Conservation (phyloP, 2,329 filamentous ascomycete species). For the Cercospora beticola region DNA sequence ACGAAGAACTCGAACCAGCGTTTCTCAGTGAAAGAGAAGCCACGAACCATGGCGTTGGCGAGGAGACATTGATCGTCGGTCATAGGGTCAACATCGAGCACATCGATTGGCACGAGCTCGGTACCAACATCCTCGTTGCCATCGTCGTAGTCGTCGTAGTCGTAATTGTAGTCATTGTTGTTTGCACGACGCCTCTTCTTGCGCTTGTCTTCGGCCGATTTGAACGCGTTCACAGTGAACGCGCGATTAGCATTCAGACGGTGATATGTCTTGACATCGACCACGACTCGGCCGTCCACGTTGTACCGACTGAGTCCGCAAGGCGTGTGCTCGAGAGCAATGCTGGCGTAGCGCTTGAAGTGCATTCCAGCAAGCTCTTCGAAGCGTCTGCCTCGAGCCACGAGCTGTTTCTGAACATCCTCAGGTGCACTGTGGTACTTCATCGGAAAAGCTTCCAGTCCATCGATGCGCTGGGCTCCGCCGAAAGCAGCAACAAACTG, state of each 20-base stretch:
- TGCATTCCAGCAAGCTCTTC: slow-evolving; percentile 34
- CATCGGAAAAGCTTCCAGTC: slow-evolving; percentile 32
- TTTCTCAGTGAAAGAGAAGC: slow-evolving; percentile 39
- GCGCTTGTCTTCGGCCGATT: slow-evolving; percentile 24
- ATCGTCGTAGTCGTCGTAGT: slow-evolving; percentile 20
- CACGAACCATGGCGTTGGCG: slow-evolving; percentile 37
- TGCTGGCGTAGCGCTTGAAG: slow-evolving; percentile 30
- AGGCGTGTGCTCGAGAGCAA: slow-evolving; percentile 28
- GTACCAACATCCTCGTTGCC: slow-evolving; percentile 26
- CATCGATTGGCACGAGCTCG: slow-evolving; percentile 25
- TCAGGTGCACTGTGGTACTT: slow-evolving; percentile 22
- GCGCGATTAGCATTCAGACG: slow-evolving; percentile 31
- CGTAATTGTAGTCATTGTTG: slow-evolving; percentile 21
- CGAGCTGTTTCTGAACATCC: slow-evolving; percentile 23
- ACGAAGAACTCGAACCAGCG: slow-evolving; percentile 41
- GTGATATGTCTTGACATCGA: slow-evolving; percentile 34
- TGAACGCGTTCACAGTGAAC: slow-evolving; percentile 29
- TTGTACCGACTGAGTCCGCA: slow-evolving; percentile 29
- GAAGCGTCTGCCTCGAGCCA: slow-evolving; percentile 30
- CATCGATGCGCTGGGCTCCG: slow-evolving; percentile 27
- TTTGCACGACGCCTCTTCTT: slow-evolving; percentile 22
- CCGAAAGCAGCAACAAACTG: slow-evolving; percentile 26
- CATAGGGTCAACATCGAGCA: slow-evolving; percentile 28
- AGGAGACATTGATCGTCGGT: slow-evolving; percentile 35
- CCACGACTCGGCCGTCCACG: slow-evolving; percentile 32